Evolutionary conservation across 2,329 filamentous ascomycete species (phyloP), one percentile per base, ranked within the genome.

Genomic region (Colletotrichum ledebouriae): DNA sequence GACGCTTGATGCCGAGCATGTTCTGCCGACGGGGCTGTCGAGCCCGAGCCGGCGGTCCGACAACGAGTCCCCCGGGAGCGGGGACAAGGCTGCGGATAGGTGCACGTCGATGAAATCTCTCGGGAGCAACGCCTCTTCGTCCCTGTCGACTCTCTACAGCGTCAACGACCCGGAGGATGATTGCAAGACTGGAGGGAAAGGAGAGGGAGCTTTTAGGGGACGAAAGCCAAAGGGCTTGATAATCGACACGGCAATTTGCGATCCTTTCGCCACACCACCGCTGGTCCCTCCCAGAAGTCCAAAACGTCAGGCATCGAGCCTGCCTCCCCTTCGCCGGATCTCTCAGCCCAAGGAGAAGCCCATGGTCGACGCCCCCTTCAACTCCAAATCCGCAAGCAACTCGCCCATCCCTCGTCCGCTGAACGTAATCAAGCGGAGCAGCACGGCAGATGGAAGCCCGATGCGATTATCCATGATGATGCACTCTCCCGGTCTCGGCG

Each of bases 81-180:
- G 62, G 9, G 50, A 55, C 25, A 34, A 65, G 42, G 22, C 63
- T 17, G 65, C 62, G 7, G 69, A 67, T 50, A 39, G 70, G 65
- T 63, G 71, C 58, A 65, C 17, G 67, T 71, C 58, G 33, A 61
- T 59, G 41, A 58, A 25, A 4, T 84, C 82, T 0, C 64, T 74
- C 4, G 77, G 80, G 4, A 86, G 83, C 69, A 79, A 84, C 9
- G 76, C 80, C 13, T 87, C 85, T 0, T 87, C 85, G 44, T 83
- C 85, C 2, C 77, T 89, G 5, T 89, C 86, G 4, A 89, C 86
- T 0, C 74, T 89, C 5, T 87, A 87, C 70, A 88, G 86, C 66
- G 84, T 83, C 55, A 84, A 86, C 34, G 85, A 87, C 60, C 77
- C 79, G 1, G 80, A 83, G 9, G 80, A 82, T 6, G 76, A 76